Evolutionary conservation across 306 rosid species (phyloP), one percentile per base, ranked within the genome.

Genomic region (Cucurbita maxima): DNA sequence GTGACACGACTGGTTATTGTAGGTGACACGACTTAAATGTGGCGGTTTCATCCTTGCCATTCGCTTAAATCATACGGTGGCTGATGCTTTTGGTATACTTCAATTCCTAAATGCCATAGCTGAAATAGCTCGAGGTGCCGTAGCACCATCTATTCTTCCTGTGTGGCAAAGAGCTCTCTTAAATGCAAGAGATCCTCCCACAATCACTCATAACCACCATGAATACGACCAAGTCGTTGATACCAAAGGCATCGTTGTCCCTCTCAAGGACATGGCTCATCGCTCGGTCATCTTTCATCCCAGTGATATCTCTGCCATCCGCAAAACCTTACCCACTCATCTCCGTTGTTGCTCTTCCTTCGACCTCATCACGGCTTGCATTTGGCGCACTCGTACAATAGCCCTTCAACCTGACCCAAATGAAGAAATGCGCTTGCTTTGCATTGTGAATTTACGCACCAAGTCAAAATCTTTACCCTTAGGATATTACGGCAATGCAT

Each of bases 401-500:
- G 69, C 80, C 10, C 79, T 82, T 18, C 48, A 76, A 12, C 38
- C 38, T 6, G 20, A 63, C 2, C 59, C 45, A 2, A 10, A 71
- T 0, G 75, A 78, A 58, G 58, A 56, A 30, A 64, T 75, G 19
- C 77, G 80, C 3, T 0, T 73, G 2, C 16, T 61, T 1, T 76
- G 74, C 37, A 0, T 41, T 1, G 72, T 81, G 12, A 73, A 48
- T 0, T 57, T 74, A 6, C 75, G 72, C 0, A 10, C 36, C 36
- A 72, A 19, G 64, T 18, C 84, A 45, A 38, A 82, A 11, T 83
- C 92, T 44, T 15, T 72, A 3, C 84, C 82, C 0, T 10, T 8
- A 3, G 82, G 87, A 0, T 83, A 77, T 30, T 83, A 80, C 5
- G 85, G 85, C 2, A 81, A 81, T 3, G 75, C 76, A 0, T 0